These are phyloP conservation scores for Vitis amurensis DNA, from an alignment of 164 flowering plant genomes.

Conservation along the genomic window DNA sequence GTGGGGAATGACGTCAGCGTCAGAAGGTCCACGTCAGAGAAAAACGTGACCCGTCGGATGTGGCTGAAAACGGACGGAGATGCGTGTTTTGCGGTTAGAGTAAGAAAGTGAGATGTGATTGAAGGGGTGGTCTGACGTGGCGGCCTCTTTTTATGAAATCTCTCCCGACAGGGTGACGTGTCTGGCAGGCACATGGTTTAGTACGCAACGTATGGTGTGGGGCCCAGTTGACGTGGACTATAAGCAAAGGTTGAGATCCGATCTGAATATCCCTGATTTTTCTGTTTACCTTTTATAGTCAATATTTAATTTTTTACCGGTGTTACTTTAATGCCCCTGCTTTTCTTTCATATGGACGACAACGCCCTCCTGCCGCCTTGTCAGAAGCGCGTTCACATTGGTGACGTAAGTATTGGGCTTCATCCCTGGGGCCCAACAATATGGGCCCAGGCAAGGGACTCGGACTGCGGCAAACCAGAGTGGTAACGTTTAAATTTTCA, in stretches of 20 bases:
- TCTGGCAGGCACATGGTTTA: slow-evolving; percentile 19
- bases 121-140: slow-evolving; percentile 27
- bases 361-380: too few species aligned
- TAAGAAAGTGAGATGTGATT: slow-evolving; percentile 19
- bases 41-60: slow-evolving; percentile 14
- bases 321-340: too few species aligned
- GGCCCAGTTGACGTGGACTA: slow-evolving; percentile 35
- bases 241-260: slow-evolving; percentile 18
- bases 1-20: slow-evolving; percentile 18
- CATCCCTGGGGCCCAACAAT: too few species aligned
- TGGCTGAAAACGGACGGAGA: slow-evolving; percentile 11
- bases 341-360: too few species aligned
- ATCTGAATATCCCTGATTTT: slow-evolving; percentile 3
- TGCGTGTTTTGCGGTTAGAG: slow-evolving; percentile 17
- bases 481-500: too few species aligned
- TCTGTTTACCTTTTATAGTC: neutral
- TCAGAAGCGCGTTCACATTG: too few species aligned
- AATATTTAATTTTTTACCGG: too few species aligned
- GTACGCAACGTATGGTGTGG: slow-evolving; percentile 10
- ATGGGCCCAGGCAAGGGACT: too few species aligned
- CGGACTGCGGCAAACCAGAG: too few species aligned
- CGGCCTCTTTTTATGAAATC: slow-evolving; percentile 3
- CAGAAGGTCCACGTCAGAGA: slow-evolving; percentile 19
- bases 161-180: slow-evolving; percentile 37
- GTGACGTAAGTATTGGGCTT: too few species aligned